Evolutionary conservation across 768 basidiomycete species (phyloP), one percentile per base, ranked within the genome.

Genomic region (Rhodotorula diobovata): DNA sequence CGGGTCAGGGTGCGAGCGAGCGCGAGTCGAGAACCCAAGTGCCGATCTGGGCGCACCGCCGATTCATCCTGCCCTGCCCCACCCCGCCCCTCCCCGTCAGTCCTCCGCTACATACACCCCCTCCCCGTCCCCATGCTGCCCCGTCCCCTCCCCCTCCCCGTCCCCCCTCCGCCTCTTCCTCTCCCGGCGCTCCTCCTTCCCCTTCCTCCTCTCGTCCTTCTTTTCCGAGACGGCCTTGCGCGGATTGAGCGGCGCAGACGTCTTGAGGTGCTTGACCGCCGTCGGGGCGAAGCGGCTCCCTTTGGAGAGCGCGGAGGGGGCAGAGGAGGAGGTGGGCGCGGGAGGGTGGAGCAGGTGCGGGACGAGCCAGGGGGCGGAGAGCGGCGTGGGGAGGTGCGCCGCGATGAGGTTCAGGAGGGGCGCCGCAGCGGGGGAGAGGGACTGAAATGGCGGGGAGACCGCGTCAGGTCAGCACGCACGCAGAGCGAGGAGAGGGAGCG

Each of bases 211-310:
- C 54, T 15, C 35, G 3, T 56, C 53, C 51, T 62, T 39, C 62
- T 60, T 46, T 23, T 0, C 16, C 35, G 54, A 15, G 77, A 88
- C 91, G 43, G 87, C 86, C 43, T 81, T 83, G 77, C 85, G 89
- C 85, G 91, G 89, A 76, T 93, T 89, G 76, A 85, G 87, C 3
- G 91, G 91, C 8, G 87, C 86, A 39, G 87, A 86, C 5, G 92
- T 93, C 28, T 85, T 84, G 32, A 92, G 78, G 73, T 91, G 90
- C 77, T 93, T 94, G 74, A 92, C 84, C 77, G 91, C 88, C 0
- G 90, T 91, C 5, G 88, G 87, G 53, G 89, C 80, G 35, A 88
- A 72, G 61, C 21, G 55, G 8, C 21, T 45, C n/a, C 48, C 25
- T 7, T 23, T 4, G 48, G 23, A 3, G 28, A 28, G 21, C 25